Base-by-base conservation (phyloP, 2,329 filamentous ascomycete genomes). In the Phialemoniopsis sp. region DNA sequence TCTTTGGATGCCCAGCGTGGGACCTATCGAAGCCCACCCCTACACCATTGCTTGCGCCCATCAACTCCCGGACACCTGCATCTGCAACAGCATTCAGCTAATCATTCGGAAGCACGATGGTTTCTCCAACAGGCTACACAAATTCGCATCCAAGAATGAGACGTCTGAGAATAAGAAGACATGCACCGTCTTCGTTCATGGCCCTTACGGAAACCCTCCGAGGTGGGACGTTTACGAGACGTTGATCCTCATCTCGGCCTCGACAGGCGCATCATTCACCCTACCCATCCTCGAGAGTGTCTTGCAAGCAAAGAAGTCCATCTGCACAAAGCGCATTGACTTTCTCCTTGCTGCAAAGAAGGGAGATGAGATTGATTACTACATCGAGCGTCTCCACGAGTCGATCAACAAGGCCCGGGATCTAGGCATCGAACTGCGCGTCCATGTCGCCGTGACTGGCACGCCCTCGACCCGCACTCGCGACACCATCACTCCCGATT, bases 181-280 rank as follows among this genome's bases (percentile, higher is more conserved):
- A 5, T 41, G 68, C 26, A 72, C 66, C 13, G 65, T 65, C 2
- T 75, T 80, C 29, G 62, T 81, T 3, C 62, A 70, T 2, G 78
- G 78, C 0, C 78, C 78, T 0, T 81, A 73, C 34, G 78, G 78
- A 13, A 57, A 57, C 5, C 74, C 76, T 3, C 74, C 76, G 0
- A 62, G 64, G 5, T 80, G 75, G 73, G 66, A 79, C 35, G 63
- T 73, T 1, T 82, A 73, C 52, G 78, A 82, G 55, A 78, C 76
- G 1, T 55, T 82, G 32, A 60, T 82, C 5, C 62, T 82, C 4
- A 73, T 82, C 32, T 78, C 76, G 0, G 78, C 78, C 1, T 82
- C 78, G 1, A 82, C 78, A 0, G 78, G 78, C n/a, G 73, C 77
- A 2, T 81, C 77, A 4, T 82, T 78, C 40, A 78, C 73, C 2